Conservation (phyloP, 1,284 basidiomycete genomes). For the Agroathelia rolfsii region DNA sequence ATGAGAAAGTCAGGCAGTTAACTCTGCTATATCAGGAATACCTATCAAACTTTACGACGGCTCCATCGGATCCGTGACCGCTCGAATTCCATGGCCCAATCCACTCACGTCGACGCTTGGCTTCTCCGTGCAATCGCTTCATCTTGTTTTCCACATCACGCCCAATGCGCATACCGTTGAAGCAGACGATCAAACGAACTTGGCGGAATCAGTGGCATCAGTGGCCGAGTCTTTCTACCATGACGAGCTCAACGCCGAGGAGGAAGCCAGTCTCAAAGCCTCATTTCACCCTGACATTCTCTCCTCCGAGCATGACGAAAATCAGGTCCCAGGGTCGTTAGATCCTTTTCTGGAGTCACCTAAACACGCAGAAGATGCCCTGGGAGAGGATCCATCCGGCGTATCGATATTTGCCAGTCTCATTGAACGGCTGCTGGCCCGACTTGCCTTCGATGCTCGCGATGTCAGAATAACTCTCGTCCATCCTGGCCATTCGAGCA, state of each 20-base stretch:
- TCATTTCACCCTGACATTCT: constrained; percentile 45
- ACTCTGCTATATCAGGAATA: constrained; percentile 55
- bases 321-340: constrained; percentile 54
- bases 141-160: constrained; percentile 49
- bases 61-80: constrained; percentile 62
- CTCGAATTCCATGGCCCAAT: constrained; percentile 69
- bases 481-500: constrained; percentile 48
- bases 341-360: constrained; percentile 48
- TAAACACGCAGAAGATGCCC: constrained; percentile 25
- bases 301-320: constrained; percentile 25
- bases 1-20: constrained; percentile 57
- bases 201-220: constrained; percentile 70
- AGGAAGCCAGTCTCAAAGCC: constrained; percentile 64
- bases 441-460: constrained; percentile 69
- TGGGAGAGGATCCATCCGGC: constrained; percentile 44
- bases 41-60: constrained; percentile 69
- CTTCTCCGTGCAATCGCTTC: constrained; percentile 52
- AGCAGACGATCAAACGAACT: constrained; percentile 25
- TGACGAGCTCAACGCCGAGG: constrained; percentile 63
- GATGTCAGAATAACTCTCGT: constrained; percentile 62
- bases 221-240: constrained; percentile 81
- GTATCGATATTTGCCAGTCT: constrained; percentile 80
- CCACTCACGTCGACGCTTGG: constrained; percentile 63
- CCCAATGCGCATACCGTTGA: constrained; percentile 17
- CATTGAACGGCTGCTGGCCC: constrained; percentile 74